Evolutionary conservation across 1,284 basidiomycete species (phyloP).

Genomic region (Mycena citricolor): DNA sequence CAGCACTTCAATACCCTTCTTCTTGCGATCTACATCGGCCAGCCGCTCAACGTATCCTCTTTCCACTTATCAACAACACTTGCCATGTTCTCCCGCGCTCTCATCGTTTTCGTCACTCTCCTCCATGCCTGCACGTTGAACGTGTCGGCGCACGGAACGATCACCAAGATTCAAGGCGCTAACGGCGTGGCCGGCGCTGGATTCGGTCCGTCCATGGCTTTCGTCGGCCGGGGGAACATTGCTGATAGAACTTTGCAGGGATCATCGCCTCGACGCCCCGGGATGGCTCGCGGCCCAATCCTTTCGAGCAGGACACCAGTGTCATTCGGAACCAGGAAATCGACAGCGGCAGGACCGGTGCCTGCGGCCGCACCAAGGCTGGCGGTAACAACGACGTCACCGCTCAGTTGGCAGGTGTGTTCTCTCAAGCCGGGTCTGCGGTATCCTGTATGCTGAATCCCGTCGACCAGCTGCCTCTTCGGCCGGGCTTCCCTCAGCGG

Average conservation of each 20-base stretch:
- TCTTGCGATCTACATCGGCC: too few relatives aligned
- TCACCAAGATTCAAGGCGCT: constrained; percentile 20
- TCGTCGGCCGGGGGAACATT: too few relatives aligned
- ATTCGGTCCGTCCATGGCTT: constrained; percentile 6
- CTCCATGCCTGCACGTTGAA: constrained; percentile 14
- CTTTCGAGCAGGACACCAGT: constrained; percentile 24
- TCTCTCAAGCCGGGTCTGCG: background rate
- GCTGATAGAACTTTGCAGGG: constrained; percentile 6
- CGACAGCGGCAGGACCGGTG: constrained; percentile 17
- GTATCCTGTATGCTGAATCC: background rate
- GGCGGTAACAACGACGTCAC: constrained; percentile 25
- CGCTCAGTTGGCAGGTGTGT: constrained; percentile 19
- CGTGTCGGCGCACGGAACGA: constrained; percentile 8
- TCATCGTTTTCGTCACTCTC: constrained; percentile 10
- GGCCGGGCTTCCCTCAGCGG: constrained; percentile 22
- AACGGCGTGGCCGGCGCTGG: constrained; percentile 21
- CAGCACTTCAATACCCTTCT: too few relatives aligned
- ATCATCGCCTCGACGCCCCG: constrained; percentile 23
- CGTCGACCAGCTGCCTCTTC: constrained; percentile 19
- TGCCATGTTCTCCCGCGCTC: constrained; percentile 22
- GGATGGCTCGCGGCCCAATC: constrained; percentile 15
- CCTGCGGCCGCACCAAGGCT: constrained; percentile 19
- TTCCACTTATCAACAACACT: too few relatives aligned
- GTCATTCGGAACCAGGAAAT: constrained; percentile 23
- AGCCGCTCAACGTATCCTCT: too few relatives aligned